Base-by-base conservation (phyloP, 2,329 filamentous ascomycete genomes). In the Thielaviopsis ethacetica region DNA sequence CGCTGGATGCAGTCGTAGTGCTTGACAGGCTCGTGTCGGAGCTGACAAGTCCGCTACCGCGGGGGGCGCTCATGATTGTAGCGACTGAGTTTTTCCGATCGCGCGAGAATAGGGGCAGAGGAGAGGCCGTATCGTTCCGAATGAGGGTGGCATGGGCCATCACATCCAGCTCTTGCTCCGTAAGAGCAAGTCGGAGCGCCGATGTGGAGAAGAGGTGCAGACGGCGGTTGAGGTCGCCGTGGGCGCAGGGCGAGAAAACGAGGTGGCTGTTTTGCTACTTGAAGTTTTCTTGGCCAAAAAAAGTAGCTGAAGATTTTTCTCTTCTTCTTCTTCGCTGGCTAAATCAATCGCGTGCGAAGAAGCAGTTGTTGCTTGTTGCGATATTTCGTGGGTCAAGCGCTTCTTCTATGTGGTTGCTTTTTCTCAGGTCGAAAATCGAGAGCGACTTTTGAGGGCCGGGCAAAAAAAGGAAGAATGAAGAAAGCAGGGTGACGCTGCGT, bases 111-210 rank as follows among this genome's bases (percentile, higher is more conserved):
- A 75, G 72, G 67, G 79, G 76, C 67, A 75, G 72, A 67, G 79
- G 76, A 2, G 30, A 34, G 65, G 76, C 73, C 66, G 78, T 81
- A 66, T 79, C 79, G 66, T 75, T 80, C 77, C 79, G 75, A 66
- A 80, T 68, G 64, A 81, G 71, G 66, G 79, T 75, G 72, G 78
- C 77, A 75, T 81, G 75, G 70, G 79, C 78, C 79, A 81, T 81
- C 55, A 62, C 59, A 63, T 65, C 61, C 62, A 61, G 56, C 21
- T 60, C 60, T 59, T 55, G 54, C 55, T 61, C 60, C 22, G 49
- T 44, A 44, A 49, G 57, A 61, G 54, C 56, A 59, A 59, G 60
- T 34, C 30, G 30, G 30, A 34, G 30, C 30, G 21, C 21, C 47
- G 47, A 19, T 7, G 47, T 22, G 15, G 15, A 50, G 47, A 50